A percentile compares a stretch with the other conserved stretches of the same genome.
Evolutionary conservation across 192 early-diverging fungal species (phyloP).

Genomic region (Gigaspora rosea): DNA sequence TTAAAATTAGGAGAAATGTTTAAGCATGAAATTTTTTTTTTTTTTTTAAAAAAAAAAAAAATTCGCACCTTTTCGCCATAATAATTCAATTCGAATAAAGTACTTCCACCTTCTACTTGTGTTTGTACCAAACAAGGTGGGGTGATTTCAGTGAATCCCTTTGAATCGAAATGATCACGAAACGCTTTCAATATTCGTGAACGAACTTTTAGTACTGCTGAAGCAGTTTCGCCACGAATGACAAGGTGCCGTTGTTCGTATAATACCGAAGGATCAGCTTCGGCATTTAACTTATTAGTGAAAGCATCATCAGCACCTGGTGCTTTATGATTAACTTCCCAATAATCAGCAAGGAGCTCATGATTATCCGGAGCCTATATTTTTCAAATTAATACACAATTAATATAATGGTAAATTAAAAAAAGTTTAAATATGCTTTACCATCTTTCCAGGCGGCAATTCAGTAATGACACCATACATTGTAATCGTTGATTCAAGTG

Average conservation of each 20-base stretch:
- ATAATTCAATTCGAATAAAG: conserved; percentile 94
- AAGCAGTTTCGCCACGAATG: conserved; percentile 89
- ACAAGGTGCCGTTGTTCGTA: conserved; percentile 96
- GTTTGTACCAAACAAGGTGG: conserved; percentile 99
- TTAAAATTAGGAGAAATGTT: conserved; percentile 30
- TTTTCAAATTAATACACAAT: background rate
- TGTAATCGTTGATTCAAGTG: conserved; percentile 89
- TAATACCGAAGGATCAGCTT: conserved; percentile 85
- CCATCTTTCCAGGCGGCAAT: conserved; percentile 90
- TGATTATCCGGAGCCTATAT: conserved; percentile 90
- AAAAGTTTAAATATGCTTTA: conserved; percentile 36
- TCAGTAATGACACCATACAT: conserved; percentile 85
- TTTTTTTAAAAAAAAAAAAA: background rate
- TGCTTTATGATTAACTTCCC: conserved; percentile 90
- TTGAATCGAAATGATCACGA: conserved; percentile 89
- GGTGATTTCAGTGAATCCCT: conserved; percentile 84
- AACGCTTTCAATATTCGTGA: conserved; percentile 87
- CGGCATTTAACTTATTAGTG: conserved; percentile 85
- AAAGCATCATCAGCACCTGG: conserved; percentile 94
- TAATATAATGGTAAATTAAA: background rate
- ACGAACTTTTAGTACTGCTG: conserved; percentile 85
- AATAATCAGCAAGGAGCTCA: conserved; percentile 94
- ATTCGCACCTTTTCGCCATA: conserved; percentile 80
- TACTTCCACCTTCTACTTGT: conserved; percentile 97
- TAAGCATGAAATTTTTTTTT: background rate